Base-by-base conservation (phyloP, 768 basidiomycete species). In the Suillus weaverae region DNA sequence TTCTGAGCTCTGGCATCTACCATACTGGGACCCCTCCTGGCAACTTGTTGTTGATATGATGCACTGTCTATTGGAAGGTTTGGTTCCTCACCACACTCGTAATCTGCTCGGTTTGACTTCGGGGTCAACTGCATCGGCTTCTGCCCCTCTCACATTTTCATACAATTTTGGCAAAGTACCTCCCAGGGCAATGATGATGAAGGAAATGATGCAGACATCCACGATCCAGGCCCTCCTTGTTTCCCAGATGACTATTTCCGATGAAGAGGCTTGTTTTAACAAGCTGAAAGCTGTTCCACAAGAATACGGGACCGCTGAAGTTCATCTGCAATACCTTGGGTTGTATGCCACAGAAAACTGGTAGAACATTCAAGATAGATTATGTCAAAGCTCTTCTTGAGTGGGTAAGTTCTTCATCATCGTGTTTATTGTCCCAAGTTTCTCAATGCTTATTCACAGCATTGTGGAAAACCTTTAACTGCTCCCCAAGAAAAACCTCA, bases 1-100 rank as follows among this genome's bases (percentile, higher is more conserved):
- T 68, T 68, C 68, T 8, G 62, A 66, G 50, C 59, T 72, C 9
- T 54, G 55, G 33, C 33, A 48, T 9, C 69, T 72, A 18, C 70
- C 72, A 14, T 70, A 72, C 62, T 72, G 70, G 70, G 62, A 70
- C 48, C 67, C 71, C 3, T 43, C 61, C 1, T 33, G 62, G 3
- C 53, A 54, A 33, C 50, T 67, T 20, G 69, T 69, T 22, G 50
- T 67, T 20, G 68, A 73, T 43, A 33, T 46, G 9, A 72, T 73
- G 71, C 72, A 73, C 55, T 50, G 41, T 6, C 16, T 43, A 43
- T 43, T 43, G 41, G 41, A 43, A 43, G 41, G 41, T 1, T 43
- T 43, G 41, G 41, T 43, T 1, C 41, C 16, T 18, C 4, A 43
- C 16, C 41, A 43, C 5, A 43, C 41, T 38, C 38, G 38, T 38